Evolutionary conservation across 306 rosid genomes (phyloP).

Genomic region (Citrullus colocynthis): DNA sequence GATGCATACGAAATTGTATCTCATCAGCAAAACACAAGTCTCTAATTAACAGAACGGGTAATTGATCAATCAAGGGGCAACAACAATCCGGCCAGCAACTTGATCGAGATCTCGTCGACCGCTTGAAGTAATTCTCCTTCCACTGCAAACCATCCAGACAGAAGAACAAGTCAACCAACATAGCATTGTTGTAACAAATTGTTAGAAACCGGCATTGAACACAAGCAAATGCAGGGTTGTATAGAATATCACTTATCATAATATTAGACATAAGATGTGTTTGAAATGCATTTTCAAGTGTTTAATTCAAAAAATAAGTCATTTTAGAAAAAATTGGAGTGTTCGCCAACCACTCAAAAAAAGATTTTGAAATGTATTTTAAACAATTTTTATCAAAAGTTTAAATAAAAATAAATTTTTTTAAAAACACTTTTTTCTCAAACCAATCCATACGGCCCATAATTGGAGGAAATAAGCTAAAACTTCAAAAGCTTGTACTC

Average conservation of each 20-base stretch:
- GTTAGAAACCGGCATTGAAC: background rate
- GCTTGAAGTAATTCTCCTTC: conserved; percentile 30
- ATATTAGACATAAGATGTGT: background rate
- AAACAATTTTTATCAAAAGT: too few species aligned
- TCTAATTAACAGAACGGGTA: background rate
- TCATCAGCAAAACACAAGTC: background rate
- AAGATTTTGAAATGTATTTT: too few species aligned
- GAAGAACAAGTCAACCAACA: background rate
- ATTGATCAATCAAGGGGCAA: conserved; percentile 11
- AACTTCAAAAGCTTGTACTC: background rate
- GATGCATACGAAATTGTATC: background rate
- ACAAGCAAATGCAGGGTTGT: background rate
- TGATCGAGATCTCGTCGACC: conserved; percentile 39
- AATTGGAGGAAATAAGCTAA: background rate
- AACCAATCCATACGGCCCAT: too few species aligned
- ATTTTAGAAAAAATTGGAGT: too few species aligned
- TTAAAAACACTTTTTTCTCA: too few species aligned
- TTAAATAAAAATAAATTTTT: too few species aligned
- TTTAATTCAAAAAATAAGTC: too few species aligned
- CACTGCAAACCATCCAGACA: conserved; percentile 10
- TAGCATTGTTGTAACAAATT: background rate
- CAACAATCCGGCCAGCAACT: conserved; percentile 36
- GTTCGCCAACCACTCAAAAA: too few species aligned
- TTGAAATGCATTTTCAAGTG: too few species aligned
- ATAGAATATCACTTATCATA: too few species aligned